A percentile compares a stretch with the other conserved stretches of the same genome.
phyloP scores from a whole-genome alignment of 1,139 yeast species.

The Debaryomyces singareniensis region DNA sequence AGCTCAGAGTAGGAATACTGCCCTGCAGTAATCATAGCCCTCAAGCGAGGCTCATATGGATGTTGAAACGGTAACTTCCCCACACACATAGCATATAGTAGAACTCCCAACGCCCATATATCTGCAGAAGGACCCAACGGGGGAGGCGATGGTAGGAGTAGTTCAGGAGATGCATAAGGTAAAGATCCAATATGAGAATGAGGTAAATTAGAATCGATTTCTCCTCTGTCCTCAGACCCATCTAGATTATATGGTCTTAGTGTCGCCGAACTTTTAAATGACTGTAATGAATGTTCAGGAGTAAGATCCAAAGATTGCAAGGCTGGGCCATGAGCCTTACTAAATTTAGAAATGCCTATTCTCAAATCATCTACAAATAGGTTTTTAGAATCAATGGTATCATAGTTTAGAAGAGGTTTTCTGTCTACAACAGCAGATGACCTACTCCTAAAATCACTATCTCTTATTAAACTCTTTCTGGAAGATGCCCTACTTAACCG shows the following conservation, averaged over 20 bases:
- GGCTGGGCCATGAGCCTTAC: constrained; percentile 29
- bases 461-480: constrained; percentile 6
- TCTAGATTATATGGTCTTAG: constrained; percentile 3
- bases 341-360: constrained; percentile 24
- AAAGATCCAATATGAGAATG: constrained; percentile 78
- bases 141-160: constrained; percentile 60
- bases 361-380: constrained; percentile 27
- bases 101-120: constrained; percentile 87
- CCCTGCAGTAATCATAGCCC: constrained; percentile 67
- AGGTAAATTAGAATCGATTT: constrained; percentile 41
- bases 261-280: constrained; percentile 1
- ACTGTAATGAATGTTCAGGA: constrained; percentile 10
- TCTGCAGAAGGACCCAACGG: constrained; percentile 73
- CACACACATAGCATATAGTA: constrained; percentile 63
- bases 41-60: constrained; percentile 69
- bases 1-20: constrained; percentile 47
- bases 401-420: constrained; percentile 31
- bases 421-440: constrained; percentile 34
- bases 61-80: constrained; percentile 82
- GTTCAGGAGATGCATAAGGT: constrained; percentile 90
- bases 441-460: constrained; percentile 37
- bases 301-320: constrained; percentile 28
- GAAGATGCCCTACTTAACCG: constrained; percentile 24
- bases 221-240: constrained; percentile 6
- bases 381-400: constrained; percentile 18